A percentile compares a stretch with the other conserved stretches of the same genome.
These are phyloP conservation scores for Aspergillus baeticus DNA, from an alignment of 495 filamentous ascomycete genomes.

Conservation along the genomic window DNA sequence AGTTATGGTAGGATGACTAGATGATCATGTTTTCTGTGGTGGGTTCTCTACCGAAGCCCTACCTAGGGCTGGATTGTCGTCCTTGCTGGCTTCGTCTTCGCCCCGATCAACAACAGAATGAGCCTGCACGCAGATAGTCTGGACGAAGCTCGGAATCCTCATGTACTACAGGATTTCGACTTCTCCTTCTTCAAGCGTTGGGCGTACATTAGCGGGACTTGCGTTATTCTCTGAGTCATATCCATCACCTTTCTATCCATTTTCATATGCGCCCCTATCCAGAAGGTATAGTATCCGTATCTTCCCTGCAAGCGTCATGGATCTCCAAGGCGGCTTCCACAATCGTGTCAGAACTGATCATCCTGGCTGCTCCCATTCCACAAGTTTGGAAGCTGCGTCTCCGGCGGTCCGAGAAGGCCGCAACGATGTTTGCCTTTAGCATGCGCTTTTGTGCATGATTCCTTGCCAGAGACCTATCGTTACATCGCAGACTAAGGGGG, in stretches of 20 bases:
- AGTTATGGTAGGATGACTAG: conserved; percentile 42
- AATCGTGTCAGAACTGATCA: conserved; percentile 45
- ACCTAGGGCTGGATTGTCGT: conserved; percentile 35
- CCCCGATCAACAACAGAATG: too few relatives aligned
- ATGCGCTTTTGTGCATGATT: conserved; percentile 30
- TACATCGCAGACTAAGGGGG: background rate
- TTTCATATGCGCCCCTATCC: conserved; percentile 46
- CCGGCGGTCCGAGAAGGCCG: conserved; percentile 22
- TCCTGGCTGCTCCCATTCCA: conserved; percentile 44
- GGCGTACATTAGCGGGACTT: conserved; percentile 36
- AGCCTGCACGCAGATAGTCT: too few relatives aligned
- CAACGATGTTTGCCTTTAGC: conserved; percentile 23
- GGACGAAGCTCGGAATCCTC: conserved; percentile 40
- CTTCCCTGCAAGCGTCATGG: conserved; percentile 41
- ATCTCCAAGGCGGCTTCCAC: conserved; percentile 47
- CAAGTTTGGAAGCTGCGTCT: conserved; percentile 41
- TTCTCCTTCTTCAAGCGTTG: too few relatives aligned
- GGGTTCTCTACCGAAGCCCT: conserved; percentile 24
- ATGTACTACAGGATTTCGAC: conserved; percentile 46
- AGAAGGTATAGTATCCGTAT: conserved; percentile 36
- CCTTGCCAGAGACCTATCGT: too few relatives aligned
- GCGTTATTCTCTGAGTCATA: conserved; percentile 38
- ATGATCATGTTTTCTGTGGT: conserved; percentile 41
- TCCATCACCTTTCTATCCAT: conserved; percentile 42
- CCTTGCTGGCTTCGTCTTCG: conserved; percentile 39